Percentiles rank a stretch among this genome's conserved stretches.
Evolutionary conservation across 23 red algal genomes (phyloP).

Genomic region (Gracilaria caudata): DNA sequence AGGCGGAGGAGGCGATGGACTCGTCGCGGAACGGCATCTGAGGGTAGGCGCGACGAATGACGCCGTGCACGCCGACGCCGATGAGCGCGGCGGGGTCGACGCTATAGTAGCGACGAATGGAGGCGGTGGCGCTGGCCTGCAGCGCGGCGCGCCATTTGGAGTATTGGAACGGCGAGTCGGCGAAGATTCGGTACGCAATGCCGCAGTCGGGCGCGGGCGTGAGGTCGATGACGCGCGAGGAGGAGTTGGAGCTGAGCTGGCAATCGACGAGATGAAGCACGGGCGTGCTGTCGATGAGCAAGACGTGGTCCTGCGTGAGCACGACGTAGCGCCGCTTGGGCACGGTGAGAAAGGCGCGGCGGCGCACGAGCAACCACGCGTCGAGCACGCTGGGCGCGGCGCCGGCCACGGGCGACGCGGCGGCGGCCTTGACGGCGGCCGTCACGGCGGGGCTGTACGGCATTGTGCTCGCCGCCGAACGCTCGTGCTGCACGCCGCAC

Average conservation of each 20-base stretch:
- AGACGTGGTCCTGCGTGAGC: conserved; percentile 40
- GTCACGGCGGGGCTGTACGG: conserved; percentile 11
- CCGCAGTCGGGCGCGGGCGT: conserved; percentile 57
- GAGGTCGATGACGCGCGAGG: conserved; percentile 58
- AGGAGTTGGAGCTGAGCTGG: conserved; percentile 25
- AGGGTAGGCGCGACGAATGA: conserved; percentile 44
- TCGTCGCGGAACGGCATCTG: conserved; percentile 20
- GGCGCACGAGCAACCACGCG: conserved; percentile 46
- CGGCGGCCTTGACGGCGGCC: conserved; percentile 65
- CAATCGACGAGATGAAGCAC: conserved; percentile 49
- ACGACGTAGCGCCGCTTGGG: conserved; percentile 55
- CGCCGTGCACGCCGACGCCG: conserved; percentile 56
- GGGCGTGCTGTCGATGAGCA: conserved; percentile 58
- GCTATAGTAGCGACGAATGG: conserved; percentile 34
- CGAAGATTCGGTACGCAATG: conserved; percentile 49
- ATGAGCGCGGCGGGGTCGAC: conserved; percentile 40
- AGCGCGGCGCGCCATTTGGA: conserved; percentile 47
- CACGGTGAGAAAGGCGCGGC: conserved; percentile 44
- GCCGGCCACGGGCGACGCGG: conserved; percentile 44
- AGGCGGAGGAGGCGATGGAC: conserved; percentile 36
- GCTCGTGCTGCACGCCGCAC: background rate
- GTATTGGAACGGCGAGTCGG: conserved; percentile 64
- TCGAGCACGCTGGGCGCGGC: conserved; percentile 21
- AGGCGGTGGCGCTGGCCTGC: conserved; percentile 20
- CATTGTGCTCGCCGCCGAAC: background rate